These are phyloP conservation scores for Malus hybrid DNA, from an alignment of 331 rosid genomes.

Conservation along the genomic window DNA sequence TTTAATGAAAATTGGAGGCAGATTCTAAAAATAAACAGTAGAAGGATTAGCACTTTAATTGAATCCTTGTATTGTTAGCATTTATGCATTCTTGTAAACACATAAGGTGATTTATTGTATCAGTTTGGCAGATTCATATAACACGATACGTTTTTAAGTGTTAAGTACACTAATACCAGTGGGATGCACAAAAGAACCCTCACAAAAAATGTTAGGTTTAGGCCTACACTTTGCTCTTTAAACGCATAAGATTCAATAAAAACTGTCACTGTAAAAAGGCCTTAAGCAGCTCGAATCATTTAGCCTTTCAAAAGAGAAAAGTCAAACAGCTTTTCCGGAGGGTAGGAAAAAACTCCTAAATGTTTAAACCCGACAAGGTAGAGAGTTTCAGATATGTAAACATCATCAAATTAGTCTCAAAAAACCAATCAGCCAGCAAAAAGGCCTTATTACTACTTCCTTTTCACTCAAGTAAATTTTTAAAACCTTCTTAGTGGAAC, in stretches of 20 bases:
- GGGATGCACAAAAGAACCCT: not conserved
- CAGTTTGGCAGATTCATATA: not conserved
- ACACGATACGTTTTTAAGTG: not conserved
- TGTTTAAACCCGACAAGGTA: not conserved
- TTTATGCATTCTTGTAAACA: not conserved
- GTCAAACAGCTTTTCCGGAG: not conserved
- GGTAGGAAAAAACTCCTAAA: not conserved
- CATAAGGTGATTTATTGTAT: not conserved
- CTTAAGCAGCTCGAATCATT: too few species aligned
- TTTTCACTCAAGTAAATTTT: not conserved
- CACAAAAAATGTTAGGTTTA: too few species aligned
- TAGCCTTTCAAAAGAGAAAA: not conserved
- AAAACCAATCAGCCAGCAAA: not conserved
- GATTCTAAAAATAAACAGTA: not conserved
- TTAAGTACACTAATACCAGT: not conserved
- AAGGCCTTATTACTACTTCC: not conserved
- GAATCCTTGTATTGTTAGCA: not conserved
- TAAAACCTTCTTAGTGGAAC: not conserved
- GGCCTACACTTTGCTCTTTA: too few species aligned
- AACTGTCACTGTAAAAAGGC: too few species aligned
- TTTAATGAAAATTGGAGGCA: not conserved
- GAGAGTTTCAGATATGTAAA: not conserved
- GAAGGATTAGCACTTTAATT: not conserved
- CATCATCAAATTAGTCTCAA: not conserved
- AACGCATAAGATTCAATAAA: too few species aligned